Evolutionary conservation across 2,329 filamentous ascomycete species (phyloP), one percentile per base, ranked within the genome.

Genomic region (Xylaria polymorpha): DNA sequence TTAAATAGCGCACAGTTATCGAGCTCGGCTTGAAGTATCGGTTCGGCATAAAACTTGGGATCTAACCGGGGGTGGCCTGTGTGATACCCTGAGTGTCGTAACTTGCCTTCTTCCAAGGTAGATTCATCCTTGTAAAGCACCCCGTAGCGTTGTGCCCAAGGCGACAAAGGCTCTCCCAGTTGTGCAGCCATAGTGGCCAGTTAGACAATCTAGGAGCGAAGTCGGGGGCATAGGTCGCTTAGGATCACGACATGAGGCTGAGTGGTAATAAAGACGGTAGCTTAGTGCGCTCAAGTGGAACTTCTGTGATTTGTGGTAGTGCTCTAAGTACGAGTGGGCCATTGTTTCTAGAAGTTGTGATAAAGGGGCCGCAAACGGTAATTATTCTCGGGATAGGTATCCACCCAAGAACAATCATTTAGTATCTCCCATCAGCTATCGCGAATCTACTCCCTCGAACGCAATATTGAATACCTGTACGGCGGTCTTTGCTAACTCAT

Each of bases 141-240:
- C 14, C 58, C 64, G 18, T 29, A 61, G 14, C 41, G 50, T 25
- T 56, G 39, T 39, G 50, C 58, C 57, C 64, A 66, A 43, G 64
- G 63, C 8, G 63, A 65, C 46, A 65, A 25, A 59, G 22, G 22
- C 37, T 62, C 59, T 9, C 46, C 20, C 32, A 22, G 18, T 35
- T 32, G 15, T 29, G 41, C 18, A 22, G 59, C 59, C 59, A 61
- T 61, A 29, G 32, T 6, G 46, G n/a, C 12, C 43, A 29, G 20
- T 32, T 12, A 25, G 32, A 39, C 39, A 39, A 51, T 10, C 9
- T n/a, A n/a, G 25, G 18, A 51, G 15, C 15, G 8, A 51, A n/a
- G 1, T 51, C n/a, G 14, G 8, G 8, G 8, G 25, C 15, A 10
- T 39, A 22, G 5, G 51, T 39, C 10, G 10, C 32, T 39, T 22